These are phyloP conservation scores for Boletus subparvulus DNA, from an alignment of 768 basidiomycete species.

Conservation along the genomic window DNA sequence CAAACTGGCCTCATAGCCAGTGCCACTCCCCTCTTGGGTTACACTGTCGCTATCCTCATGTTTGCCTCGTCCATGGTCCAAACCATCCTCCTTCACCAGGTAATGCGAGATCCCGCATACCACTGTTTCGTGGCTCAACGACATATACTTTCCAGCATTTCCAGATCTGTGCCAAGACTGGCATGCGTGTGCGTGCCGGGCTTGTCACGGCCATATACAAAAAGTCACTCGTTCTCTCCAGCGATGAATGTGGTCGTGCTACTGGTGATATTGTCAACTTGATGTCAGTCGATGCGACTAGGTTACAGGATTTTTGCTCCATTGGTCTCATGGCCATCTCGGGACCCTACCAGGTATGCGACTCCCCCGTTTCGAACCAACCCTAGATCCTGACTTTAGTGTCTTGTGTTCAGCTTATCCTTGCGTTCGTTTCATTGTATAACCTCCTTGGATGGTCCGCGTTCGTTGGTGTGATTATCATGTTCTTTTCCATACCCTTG, in stretches of 20 bases:
- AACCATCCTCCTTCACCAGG: slow-evolving; percentile 78
- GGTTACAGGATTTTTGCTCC: slow-evolving; percentile 75
- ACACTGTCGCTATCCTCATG: slow-evolving; percentile 74
- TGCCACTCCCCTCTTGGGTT: slow-evolving; percentile 59
- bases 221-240: slow-evolving; percentile 81
- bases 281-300: slow-evolving; percentile 82
- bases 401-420: slow-evolving; percentile 51
- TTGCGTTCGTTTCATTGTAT: slow-evolving; percentile 85
- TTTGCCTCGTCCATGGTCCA: slow-evolving; percentile 74
- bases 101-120: slow-evolving; percentile 24
- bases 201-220: slow-evolving; percentile 82
- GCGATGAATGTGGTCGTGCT: slow-evolving; percentile 75
- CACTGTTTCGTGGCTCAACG: not conserved
- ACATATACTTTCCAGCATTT: slow-evolving; percentile 58
- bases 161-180: slow-evolving; percentile 75
- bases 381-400: too few relatives aligned
- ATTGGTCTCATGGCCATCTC: slow-evolving; percentile 83
- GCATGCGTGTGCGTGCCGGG: slow-evolving; percentile 91
- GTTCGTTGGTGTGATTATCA: slow-evolving; percentile 83
- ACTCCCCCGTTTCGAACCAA: not conserved
- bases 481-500: slow-evolving; percentile 74
- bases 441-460: slow-evolving; percentile 87
- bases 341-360: slow-evolving; percentile 75
- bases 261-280: slow-evolving; percentile 93
- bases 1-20: slow-evolving; percentile 23